Evolutionary conservation across 2,329 filamentous ascomycete genomes (phyloP).

Genomic region (Fusarium pseudonygamai): DNA sequence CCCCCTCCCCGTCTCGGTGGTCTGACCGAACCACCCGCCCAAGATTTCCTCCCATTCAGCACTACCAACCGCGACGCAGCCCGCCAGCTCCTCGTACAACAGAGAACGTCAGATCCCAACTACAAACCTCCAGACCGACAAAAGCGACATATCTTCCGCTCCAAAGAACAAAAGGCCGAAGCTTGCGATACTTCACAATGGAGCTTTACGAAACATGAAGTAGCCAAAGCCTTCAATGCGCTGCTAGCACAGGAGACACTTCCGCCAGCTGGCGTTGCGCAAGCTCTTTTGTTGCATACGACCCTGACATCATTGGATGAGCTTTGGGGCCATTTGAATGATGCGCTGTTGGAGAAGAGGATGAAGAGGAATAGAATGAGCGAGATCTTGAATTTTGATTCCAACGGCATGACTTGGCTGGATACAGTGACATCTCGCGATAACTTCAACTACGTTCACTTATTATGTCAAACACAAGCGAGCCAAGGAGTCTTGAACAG

Average conservation of each 20-base stretch:
- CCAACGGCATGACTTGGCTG: not conserved
- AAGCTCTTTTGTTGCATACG: not conserved
- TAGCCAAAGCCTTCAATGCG: conserved; percentile 4
- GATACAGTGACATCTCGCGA: not conserved
- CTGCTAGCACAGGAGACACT: not conserved
- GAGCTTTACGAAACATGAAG: conserved; percentile 24
- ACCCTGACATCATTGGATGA: not conserved
- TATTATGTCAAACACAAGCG: conserved; percentile 4
- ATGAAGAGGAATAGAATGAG: conserved; percentile 13
- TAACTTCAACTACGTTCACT: conserved; percentile 16
- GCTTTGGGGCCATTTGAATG: conserved; percentile 18
- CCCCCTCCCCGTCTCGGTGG: not conserved
- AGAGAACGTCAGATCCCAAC: not conserved
- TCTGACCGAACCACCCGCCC: not conserved
- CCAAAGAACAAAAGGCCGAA: conserved; percentile 1
- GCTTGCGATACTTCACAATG: conserved; percentile 1
- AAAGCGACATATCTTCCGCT: conserved; percentile 2
- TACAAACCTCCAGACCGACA: not conserved
- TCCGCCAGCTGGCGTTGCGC: conserved; percentile 10
- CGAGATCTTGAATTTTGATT: not conserved
- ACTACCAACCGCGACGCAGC: not conserved
- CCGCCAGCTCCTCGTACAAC: conserved; percentile 5
- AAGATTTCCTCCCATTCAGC: conserved; percentile 9
- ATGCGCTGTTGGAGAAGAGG: conserved; percentile 13
- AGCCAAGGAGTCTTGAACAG: conserved; percentile 3